Evolutionary conservation across 495 filamentous ascomycete species (phyloP).

Genomic region (Annulohypoxylon moriforme): DNA sequence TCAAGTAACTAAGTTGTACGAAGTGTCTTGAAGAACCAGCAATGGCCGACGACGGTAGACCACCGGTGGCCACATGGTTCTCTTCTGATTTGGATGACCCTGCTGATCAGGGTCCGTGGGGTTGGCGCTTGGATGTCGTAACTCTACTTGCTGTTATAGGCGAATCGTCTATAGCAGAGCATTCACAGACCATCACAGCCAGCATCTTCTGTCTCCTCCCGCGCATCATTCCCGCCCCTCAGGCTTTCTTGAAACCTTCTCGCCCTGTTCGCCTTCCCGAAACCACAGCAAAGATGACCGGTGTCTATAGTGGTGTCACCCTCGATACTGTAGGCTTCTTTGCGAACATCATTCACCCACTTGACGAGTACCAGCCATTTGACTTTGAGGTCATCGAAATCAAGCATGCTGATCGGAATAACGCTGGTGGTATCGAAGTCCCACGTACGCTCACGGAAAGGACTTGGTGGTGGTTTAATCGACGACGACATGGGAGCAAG

Average conservation of each 20-base stretch:
- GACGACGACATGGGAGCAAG: conserved; percentile 9
- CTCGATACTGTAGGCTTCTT: conserved; percentile 70
- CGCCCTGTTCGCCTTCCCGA: conserved; percentile 68
- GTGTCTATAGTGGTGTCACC: conserved; percentile 67
- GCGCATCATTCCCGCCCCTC: conserved; percentile 74
- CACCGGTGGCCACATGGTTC: conserved; percentile 50
- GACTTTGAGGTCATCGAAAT: conserved; percentile 62
- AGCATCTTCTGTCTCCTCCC: conserved; percentile 67
- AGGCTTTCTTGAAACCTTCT: conserved; percentile 67
- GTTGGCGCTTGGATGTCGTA: conserved; percentile 70
- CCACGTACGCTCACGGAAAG: conserved; percentile 1
- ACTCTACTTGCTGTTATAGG: conserved; percentile 72
- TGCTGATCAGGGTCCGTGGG: conserved; percentile 46
- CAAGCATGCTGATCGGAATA: conserved; percentile 50
- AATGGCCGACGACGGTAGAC: conserved; percentile 39
- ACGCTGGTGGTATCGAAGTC: conserved; percentile 35
- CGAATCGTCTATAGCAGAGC: conserved; percentile 66
- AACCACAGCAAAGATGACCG: conserved; percentile 63
- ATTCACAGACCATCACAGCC: conserved; percentile 67
- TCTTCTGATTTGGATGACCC: conserved; percentile 44
- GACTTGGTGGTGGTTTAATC: background rate
- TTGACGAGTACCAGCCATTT: conserved; percentile 60
- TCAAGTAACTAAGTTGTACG: background rate
- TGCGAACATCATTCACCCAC: conserved; percentile 68
- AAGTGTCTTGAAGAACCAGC: conserved; percentile 2